Evolutionary conservation across 768 basidiomycete genomes (phyloP).

Genomic region (Stropharia rugosoannulata): DNA sequence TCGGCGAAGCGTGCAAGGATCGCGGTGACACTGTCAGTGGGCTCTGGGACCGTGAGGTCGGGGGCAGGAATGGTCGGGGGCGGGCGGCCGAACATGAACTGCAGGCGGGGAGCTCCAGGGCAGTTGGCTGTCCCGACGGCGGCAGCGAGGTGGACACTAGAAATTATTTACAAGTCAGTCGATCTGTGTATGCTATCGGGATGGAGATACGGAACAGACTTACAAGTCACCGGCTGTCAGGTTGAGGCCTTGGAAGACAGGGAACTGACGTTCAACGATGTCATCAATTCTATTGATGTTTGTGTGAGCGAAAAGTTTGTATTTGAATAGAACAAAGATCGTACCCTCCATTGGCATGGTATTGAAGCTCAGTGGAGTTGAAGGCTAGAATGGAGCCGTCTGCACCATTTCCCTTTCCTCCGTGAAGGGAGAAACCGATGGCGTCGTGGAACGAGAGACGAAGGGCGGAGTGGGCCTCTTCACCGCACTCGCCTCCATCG

Average conservation of each 20-base stretch:
- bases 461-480: conserved; percentile 25
- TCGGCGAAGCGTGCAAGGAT: conserved; percentile 28
- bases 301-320: background rate
- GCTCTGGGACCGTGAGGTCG: conserved; percentile 22
- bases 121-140: conserved; percentile 33
- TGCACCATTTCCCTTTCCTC: conserved; percentile 17
- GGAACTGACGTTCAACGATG: conserved; percentile 19
- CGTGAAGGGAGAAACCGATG: conserved; percentile 20
- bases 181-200: background rate
- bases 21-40: conserved; percentile 23
- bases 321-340: background rate
- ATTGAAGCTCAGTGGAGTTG: conserved; percentile 6
- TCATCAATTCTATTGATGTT: conserved; percentile 19
- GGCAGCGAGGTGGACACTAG: conserved; percentile 22
- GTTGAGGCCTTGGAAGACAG: conserved; percentile 16
- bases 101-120: conserved; percentile 34
- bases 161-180: background rate
- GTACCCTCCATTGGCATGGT: conserved; percentile 15
- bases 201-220: background rate
- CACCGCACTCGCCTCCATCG: conserved; percentile 33
- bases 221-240: conserved; percentile 23
- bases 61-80: conserved; percentile 21
- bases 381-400: conserved; percentile 10
- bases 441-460: conserved; percentile 23
- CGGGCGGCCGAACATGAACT: conserved; percentile 30